Evolutionary conservation across 2,329 filamentous ascomycete species (phyloP).

Genomic region (Fusarium secorum): DNA sequence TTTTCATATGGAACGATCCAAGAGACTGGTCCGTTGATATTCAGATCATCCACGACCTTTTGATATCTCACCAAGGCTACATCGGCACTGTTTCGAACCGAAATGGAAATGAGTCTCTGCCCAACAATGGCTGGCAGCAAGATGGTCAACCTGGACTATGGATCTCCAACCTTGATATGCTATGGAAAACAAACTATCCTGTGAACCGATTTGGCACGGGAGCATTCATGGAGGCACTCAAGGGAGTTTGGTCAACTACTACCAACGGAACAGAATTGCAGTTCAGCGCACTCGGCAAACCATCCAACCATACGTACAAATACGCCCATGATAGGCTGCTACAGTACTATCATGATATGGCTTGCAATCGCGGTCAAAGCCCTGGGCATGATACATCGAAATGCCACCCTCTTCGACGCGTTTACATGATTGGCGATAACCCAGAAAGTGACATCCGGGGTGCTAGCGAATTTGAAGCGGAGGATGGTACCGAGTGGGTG

Average conservation of each 20-base stretch:
- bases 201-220: constrained; percentile 90
- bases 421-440: constrained; percentile 96
- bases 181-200: constrained; percentile 87
- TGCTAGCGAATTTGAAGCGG: constrained; percentile 77
- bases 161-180: constrained; percentile 89
- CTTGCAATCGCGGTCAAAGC: constrained; percentile 22
- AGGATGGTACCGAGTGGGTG: constrained; percentile 75
- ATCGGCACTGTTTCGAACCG: constrained; percentile 79
- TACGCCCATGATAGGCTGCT: constrained; percentile 81
- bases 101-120: constrained; percentile 71
- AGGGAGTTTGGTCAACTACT: constrained; percentile 78
- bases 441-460: constrained; percentile 90
- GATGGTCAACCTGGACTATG: constrained; percentile 83
- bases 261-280: constrained; percentile 70
- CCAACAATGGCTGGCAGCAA: constrained; percentile 81
- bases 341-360: constrained; percentile 48
- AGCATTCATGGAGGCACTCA: constrained; percentile 83
- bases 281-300: constrained; percentile 83
- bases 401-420: constrained; percentile 67
- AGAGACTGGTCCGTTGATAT: constrained; percentile 94
- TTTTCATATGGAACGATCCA: constrained; percentile 95
- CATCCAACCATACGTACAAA: constrained; percentile 76
- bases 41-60: constrained; percentile 82
- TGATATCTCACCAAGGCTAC: constrained; percentile 80
- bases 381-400: constrained; percentile 17